Base-by-base conservation (phyloP, 192 early-diverging fungal genomes). In the Coemansia sp. region DNA sequence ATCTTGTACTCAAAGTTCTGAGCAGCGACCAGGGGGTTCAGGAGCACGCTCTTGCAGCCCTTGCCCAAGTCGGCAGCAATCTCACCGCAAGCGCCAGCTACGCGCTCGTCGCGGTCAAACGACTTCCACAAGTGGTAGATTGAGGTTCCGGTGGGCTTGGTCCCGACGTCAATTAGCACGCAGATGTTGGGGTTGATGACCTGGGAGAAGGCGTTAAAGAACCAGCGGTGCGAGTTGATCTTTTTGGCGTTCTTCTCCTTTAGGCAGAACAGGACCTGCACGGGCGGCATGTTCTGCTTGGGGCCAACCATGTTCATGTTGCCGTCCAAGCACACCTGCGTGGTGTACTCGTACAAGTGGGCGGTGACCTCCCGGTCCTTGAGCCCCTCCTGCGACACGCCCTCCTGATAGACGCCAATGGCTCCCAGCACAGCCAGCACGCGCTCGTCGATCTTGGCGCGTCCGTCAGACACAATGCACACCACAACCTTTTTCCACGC, bases 1-100 rank as follows among this genome's bases (percentile, higher is more conserved):
- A 97, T 97, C 70, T 97, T 97, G 88, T 97, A 97, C 85, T 97
- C 95, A 84, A 97, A 97, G 70, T 97, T 97, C 80, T 97, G 95
- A 5, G 92, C 89, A 3, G 95, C 95, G 0, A 97, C 93, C 39
- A 97, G 75, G 20, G 94, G 94, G 64, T 95, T 96, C 39, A 91
- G 59, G 26, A 79, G 62, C 23, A 93, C 78, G 43, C 89, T 88
- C 47, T 62, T 67, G 65, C 86, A 88, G 34, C 83, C 89, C 36
- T 85, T 86, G 64, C 94, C 95, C 47, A 93, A 75, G 60, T 93
- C 90, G 6, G 92, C 91, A 61, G 89, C 89, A 69, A 97, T 95
- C 77, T 97, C 95, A 39, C 95, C 95, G 65, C 95, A 97, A 9
- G 95, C 95, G 25, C 95, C 95, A 48, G 90, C 95, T 25, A 97